Percentiles rank a stretch among this genome's conserved stretches.
These are phyloP conservation scores for Pestalotiopsis sp. DNA, from an alignment of 2,329 filamentous ascomycete genomes.

Conservation along the genomic window DNA sequence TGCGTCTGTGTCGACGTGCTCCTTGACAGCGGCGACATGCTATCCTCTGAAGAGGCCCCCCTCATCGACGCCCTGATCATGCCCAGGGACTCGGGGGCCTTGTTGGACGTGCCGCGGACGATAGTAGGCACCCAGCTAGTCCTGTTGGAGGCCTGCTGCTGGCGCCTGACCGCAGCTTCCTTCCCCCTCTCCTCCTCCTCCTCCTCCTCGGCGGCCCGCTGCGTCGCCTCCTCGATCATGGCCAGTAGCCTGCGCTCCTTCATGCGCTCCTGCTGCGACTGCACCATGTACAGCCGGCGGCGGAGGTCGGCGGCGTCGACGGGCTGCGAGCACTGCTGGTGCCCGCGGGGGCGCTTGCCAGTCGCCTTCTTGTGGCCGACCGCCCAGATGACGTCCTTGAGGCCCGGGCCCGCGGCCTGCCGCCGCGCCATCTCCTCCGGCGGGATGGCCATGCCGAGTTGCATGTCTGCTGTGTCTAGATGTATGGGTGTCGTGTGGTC, in stretches of 20 bases:
- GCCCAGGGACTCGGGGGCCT: not conserved
- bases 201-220: constrained; percentile 1
- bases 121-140: not conserved
- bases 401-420: not conserved
- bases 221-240: constrained; percentile 22
- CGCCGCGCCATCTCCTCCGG: not conserved
- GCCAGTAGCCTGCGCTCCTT: constrained; percentile 36
- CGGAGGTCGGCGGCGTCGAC: constrained; percentile 59
- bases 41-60: not conserved
- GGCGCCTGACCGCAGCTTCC: too few relatives aligned
- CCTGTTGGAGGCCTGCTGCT: not conserved
- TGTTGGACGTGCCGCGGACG: not conserved
- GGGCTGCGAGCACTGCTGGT: constrained; percentile 28
- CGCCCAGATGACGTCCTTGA: not conserved
- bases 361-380: not conserved
- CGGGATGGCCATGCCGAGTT: not conserved
- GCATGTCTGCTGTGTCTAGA: not conserved
- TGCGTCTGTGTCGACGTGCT: constrained; percentile 8
- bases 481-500: too few relatives aligned
- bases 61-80: not conserved
- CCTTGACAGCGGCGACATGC: constrained; percentile 10
- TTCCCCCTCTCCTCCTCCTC: not conserved
- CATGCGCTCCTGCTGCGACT: constrained; percentile 49
- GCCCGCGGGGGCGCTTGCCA: not conserved
- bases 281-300: constrained; percentile 51